Conservation (phyloP, 2,329 filamentous ascomycete species). For the Claviceps humidiphila region DNA sequence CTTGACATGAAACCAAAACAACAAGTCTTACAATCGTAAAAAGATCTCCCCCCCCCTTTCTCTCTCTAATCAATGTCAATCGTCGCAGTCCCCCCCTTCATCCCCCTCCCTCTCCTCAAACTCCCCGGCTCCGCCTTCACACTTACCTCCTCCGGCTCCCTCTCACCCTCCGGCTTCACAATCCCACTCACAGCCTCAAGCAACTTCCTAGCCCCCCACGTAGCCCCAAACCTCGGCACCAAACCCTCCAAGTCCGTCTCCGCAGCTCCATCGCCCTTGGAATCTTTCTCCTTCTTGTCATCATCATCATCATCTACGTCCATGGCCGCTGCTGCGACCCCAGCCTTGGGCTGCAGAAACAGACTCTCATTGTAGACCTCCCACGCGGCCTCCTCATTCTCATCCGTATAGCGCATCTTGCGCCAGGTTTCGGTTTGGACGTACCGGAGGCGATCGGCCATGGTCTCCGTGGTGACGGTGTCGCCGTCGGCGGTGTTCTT, state of each 20-base stretch:
- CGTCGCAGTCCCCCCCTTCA: background rate
- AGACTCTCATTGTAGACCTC: constrained; percentile 62
- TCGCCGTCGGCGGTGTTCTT: constrained; percentile 62
- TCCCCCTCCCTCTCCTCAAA: constrained; percentile 7
- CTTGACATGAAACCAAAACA: too few species aligned
- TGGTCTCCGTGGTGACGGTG: constrained; percentile 53
- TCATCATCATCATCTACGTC: background rate
- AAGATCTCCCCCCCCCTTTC: background rate
- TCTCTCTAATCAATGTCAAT: background rate
- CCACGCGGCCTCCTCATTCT: constrained; percentile 66
- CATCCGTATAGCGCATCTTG: constrained; percentile 66
- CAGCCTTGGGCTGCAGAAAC: constrained; percentile 21
- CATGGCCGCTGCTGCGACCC: constrained; percentile 6
- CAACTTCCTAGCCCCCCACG: constrained; percentile 31
- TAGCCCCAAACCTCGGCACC: constrained; percentile 25
- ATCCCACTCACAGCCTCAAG: constrained; percentile 34
- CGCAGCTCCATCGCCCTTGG: background rate
- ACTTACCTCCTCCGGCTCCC: constrained; percentile 4
- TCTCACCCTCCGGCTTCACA: constrained; percentile 18
- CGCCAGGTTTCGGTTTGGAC: constrained; percentile 79
- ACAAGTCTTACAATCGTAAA: background rate
- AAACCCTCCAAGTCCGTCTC: constrained; percentile 19
- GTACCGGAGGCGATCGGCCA: constrained; percentile 58
- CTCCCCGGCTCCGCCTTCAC: background rate
- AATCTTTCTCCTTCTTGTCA: constrained; percentile 6